phyloP scores from a whole-genome alignment of 352 stramenopile species.

The Pythium sp. region DNA sequence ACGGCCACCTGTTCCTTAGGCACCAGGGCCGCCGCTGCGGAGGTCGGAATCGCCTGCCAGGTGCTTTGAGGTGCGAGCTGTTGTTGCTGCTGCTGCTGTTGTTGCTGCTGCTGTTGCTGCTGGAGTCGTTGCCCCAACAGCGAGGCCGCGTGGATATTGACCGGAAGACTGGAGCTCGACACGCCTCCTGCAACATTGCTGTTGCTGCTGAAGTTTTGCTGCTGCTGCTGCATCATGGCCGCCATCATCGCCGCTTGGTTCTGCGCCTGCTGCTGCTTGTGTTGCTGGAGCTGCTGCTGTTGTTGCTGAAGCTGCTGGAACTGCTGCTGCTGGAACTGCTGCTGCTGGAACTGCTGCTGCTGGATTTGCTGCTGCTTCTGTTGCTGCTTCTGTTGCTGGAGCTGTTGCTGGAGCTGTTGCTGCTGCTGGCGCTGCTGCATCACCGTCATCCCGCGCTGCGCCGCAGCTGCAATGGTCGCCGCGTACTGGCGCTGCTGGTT shows the following conservation, averaged over 20 bases:
- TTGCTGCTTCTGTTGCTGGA: background rate
- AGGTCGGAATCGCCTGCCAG: slow-evolving; percentile 3
- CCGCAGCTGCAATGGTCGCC: slow-evolving; percentile 26
- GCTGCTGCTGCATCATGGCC: slow-evolving; percentile 11
- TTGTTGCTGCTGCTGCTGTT: background rate
- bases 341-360: slow-evolving; percentile 11
- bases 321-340: slow-evolving; percentile 11
- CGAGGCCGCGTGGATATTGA: slow-evolving; percentile 9
- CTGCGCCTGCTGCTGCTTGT: slow-evolving; percentile 7
- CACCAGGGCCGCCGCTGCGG: background rate
- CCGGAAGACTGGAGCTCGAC: background rate
- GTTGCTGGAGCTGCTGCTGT: slow-evolving; percentile 7
- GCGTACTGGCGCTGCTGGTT: slow-evolving; percentile 31
- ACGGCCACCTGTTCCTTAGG: background rate
- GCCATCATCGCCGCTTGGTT: slow-evolving; percentile 6
- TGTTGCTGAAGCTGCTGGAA: slow-evolving; percentile 14
- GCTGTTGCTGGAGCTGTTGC: background rate
- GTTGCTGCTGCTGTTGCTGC: slow-evolving; percentile 12
- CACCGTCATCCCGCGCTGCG: slow-evolving; percentile 1
- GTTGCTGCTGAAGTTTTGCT: slow-evolving; percentile 1
- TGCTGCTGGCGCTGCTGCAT: slow-evolving; percentile 10
- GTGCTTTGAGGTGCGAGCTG: slow-evolving; percentile 4
- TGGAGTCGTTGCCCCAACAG: slow-evolving; percentile 1
- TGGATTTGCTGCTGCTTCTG: slow-evolving; percentile 10
- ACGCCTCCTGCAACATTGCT: slow-evolving; percentile 16